Conservation (phyloP, 2,329 filamentous ascomycete genomes). For the Aspergillus spinulosporus region DNA sequence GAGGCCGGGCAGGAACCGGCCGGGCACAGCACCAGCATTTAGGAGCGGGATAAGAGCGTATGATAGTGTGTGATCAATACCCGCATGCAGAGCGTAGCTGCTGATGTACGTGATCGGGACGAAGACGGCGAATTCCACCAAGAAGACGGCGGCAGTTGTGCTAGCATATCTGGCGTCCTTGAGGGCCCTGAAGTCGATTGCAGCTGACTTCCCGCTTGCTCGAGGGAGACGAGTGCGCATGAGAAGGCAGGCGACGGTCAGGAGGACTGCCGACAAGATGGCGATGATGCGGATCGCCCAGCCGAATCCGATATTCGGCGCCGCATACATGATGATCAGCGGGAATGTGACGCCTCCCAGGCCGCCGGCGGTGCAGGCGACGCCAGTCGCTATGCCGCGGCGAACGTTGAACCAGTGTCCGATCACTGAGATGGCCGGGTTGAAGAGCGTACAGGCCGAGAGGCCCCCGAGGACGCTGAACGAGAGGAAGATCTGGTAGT, state of each 20-base stretch:
- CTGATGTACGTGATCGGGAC: constrained; percentile 39
- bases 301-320: constrained; percentile 32
- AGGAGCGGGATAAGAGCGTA: constrained; percentile 36
- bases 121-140: constrained; percentile 40
- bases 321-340: constrained; percentile 32
- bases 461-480: constrained; percentile 39
- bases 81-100: constrained; percentile 31
- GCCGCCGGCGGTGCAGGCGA: constrained; percentile 37
- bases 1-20: constrained; percentile 36
- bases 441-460: constrained; percentile 34
- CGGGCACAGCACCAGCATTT: constrained; percentile 35
- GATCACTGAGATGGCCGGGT: constrained; percentile 31
- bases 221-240: constrained; percentile 28
- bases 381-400: constrained; percentile 35
- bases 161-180: constrained; percentile 26
- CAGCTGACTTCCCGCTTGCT: constrained; percentile 18
- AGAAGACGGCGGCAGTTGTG: constrained; percentile 34
- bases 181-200: constrained; percentile 27
- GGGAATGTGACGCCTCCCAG: constrained; percentile 40
- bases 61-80: constrained; percentile 27
- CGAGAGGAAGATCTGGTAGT: constrained; percentile 41
- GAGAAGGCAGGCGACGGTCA: constrained; percentile 23
- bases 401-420: constrained; percentile 38
- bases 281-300: constrained; percentile 36
- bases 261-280: constrained; percentile 24